Conservation (phyloP, 768 basidiomycete species). For the Suillus subluteus region DNA sequence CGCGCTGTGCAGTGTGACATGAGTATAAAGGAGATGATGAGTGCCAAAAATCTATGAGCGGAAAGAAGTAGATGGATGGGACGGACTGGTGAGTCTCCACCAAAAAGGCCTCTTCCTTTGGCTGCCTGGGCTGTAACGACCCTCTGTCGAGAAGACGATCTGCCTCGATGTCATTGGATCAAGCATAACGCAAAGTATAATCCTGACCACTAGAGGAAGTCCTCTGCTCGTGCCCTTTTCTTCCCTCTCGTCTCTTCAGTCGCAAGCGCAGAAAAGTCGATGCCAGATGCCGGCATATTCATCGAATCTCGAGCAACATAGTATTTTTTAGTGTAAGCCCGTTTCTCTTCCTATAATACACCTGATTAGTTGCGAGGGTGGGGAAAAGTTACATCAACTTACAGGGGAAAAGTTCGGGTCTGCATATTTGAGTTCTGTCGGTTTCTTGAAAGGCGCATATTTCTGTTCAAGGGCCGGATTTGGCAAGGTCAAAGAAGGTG, state of each 20-base stretch:
- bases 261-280: slow-evolving; percentile 33
- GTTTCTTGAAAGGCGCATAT: slow-evolving; percentile 77
- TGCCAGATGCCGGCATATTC: slow-evolving; percentile 21
- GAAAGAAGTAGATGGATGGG: slow-evolving; percentile 36
- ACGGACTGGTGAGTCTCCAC: slow-evolving; percentile 41
- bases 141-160: slow-evolving; percentile 24
- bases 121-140: neutral
- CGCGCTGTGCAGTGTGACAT: slow-evolving; percentile 12
- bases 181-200: slow-evolving; percentile 17
- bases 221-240: slow-evolving; percentile 86
- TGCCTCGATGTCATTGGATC: slow-evolving; percentile 24
- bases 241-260: slow-evolving; percentile 72
- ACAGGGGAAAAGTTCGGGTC: slow-evolving; percentile 84
- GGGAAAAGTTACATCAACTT: slow-evolving; percentile 28
- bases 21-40: slow-evolving; percentile 29
- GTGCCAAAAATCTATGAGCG: slow-evolving; percentile 23
- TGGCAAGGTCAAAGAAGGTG: slow-evolving; percentile 49
- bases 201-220: slow-evolving; percentile 60
- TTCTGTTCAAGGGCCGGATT: slow-evolving; percentile 62
- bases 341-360: slow-evolving; percentile 71
- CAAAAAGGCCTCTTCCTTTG: slow-evolving; percentile 15
- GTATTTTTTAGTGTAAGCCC: slow-evolving; percentile 67
- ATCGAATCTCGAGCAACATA: slow-evolving; percentile 51
- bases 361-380: slow-evolving; percentile 1
- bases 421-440: slow-evolving; percentile 69